These are phyloP conservation scores for Pharus latifolius DNA, from an alignment of 176 grass and related monocot species.

Conservation along the genomic window DNA sequence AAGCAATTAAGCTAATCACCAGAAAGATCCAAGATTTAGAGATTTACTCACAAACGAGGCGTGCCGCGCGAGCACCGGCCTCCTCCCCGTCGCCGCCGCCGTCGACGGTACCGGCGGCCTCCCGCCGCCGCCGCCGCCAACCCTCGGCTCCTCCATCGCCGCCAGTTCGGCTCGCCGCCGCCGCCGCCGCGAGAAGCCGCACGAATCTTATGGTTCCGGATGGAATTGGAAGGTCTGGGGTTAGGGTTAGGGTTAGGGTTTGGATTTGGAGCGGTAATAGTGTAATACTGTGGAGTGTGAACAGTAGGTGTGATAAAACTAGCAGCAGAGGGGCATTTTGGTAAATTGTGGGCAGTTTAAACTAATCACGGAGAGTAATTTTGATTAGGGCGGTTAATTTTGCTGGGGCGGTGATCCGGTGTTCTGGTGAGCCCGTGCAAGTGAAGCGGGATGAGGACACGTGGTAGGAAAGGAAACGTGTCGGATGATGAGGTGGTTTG, in stretches of 20 bases:
- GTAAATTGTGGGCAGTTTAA: background rate
- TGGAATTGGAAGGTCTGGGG: constrained; percentile 4
- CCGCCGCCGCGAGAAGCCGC: background rate
- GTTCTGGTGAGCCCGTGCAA: background rate
- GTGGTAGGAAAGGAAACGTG: background rate
- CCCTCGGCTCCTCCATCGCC: constrained; percentile 25
- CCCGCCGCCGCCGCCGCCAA: constrained; percentile 21
- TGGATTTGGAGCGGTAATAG: background rate
- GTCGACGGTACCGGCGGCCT: constrained; percentile 42
- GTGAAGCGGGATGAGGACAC: background rate
- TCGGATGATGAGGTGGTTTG: background rate
- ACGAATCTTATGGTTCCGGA: background rate
- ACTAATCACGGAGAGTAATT: background rate
- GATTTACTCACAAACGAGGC: constrained; percentile 54
- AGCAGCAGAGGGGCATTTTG: background rate
- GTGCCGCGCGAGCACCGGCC: constrained; percentile 48
- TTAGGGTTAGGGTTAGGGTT: constrained; percentile 44
- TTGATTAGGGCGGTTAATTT: background rate
- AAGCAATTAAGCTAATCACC: background rate
- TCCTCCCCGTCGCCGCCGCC: constrained; percentile 16
- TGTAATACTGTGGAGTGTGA: constrained; percentile 21
- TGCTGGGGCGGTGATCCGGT: constrained; percentile 1
- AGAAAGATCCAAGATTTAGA: background rate
- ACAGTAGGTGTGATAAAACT: background rate
- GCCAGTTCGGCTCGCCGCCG: background rate